Percentiles rank a stretch among this genome's conserved stretches.
phyloP scores from a whole-genome alignment of 345 rosid species.

The Balakata baccata region DNA sequence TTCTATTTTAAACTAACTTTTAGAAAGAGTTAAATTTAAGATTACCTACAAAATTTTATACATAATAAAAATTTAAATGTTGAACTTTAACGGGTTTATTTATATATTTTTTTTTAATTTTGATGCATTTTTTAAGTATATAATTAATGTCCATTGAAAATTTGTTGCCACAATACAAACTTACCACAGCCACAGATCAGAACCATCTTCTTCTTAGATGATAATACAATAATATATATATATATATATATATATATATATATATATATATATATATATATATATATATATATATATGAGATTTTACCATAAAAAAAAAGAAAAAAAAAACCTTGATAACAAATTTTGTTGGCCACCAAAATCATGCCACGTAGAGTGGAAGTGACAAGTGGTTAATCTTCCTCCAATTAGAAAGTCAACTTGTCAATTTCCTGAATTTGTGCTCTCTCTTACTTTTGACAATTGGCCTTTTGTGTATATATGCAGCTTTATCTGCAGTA shows the following conservation, averaged over 20 bases:
- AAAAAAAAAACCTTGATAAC: no score
- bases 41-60: no score
- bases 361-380: conserved; percentile 21
- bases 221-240: no score
- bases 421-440: neutral
- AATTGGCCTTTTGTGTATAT: conserved; percentile 10
- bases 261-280: no score
- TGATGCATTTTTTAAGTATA: neutral
- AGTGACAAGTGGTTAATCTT: conserved; percentile 14
- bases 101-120: neutral
- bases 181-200: neutral
- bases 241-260: no score
- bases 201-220: neutral
- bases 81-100: no score
- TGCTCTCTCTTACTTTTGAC: conserved; percentile 16
- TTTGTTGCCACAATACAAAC: neutral
- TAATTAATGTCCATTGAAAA: neutral
- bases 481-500: neutral
- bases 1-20: no score
- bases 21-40: no score
- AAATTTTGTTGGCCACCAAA: conserved; percentile 5
- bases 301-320: no score
- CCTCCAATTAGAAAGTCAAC: conserved; percentile 33
- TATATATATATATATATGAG: no score
- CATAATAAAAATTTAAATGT: no score